Evolutionary conservation across 2,329 filamentous ascomycete species (phyloP), one percentile per base, ranked within the genome.

Genomic region (Talaromyces atroroseus): DNA sequence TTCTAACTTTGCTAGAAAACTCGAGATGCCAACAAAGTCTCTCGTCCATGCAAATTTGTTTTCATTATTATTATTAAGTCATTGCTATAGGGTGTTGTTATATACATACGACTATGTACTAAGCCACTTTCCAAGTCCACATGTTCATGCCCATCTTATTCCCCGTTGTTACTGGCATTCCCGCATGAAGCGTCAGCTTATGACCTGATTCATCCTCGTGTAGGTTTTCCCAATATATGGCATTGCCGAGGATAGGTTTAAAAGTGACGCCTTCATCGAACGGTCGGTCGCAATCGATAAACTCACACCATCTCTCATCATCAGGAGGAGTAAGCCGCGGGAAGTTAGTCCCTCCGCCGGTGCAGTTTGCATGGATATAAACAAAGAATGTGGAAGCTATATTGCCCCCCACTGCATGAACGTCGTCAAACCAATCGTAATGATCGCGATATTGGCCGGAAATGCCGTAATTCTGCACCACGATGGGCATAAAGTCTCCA

Each of bases 131-230:
- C 49, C 54, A 57, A 7, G 78, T 80, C 77, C 77, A 80, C 36
- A 80, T 79, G 57, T 80, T 80, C 76, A 80, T 78, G 11, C 78
- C 78, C 55, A 79, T 72, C 66, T 80, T 80, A 40, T 70, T 70
- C 6, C 78, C 78, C 32, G 65, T 68, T 5, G 72, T 73, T 2
- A 80, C 75, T 0, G 77, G 76, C 59, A 80, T 56, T 1, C 77
- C 77, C 0, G 77, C 77, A 63, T 80, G 78, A 59, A 79, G 58
- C 32, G 73, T 78, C 40, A 74, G 68, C 58, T 71, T 65, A 54
- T 79, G 76, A 0, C 78, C 76, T 0, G 61, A 61, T 12, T 59
- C 64, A 11, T 74, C 72, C 20, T 74, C 69, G 2, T 68, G 60
- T 61, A 80, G 54, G 54, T 80, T 80, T 59, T 74, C 72, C 77